phyloP scores from a whole-genome alignment of 345 rosid genomes.

The Brassica juncea region DNA sequence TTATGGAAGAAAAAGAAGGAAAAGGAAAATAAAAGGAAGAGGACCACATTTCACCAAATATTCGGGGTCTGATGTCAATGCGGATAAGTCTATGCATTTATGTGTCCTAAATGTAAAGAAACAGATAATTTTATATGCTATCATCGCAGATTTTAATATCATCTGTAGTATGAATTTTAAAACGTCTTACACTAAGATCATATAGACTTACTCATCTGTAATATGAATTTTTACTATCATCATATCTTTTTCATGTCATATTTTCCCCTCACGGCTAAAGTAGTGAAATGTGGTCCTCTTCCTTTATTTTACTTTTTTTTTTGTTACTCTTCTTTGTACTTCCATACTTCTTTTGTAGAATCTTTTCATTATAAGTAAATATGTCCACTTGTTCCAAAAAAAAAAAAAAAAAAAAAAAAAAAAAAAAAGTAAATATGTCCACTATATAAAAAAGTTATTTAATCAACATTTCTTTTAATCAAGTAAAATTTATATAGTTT shows the following conservation, averaged over 20 bases:
- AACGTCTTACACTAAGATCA: neutral
- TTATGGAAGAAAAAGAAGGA: conserved; percentile 4
- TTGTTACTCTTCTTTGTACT: neutral
- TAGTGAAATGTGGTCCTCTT: neutral
- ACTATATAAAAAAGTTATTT: neutral
- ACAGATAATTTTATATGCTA: neutral
- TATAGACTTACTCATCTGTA: neutral
- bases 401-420: too few species aligned
- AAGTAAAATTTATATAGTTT: neutral
- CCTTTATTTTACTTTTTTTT: neutral
- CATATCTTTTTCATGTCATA: neutral
- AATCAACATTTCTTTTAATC: neutral
- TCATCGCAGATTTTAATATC: neutral
- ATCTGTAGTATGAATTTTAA: neutral
- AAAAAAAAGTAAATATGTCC: neutral
- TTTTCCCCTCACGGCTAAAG: neutral
- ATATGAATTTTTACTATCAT: neutral
- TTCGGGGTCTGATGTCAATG: conserved; percentile 32
- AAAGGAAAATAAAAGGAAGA: conserved; percentile 1
- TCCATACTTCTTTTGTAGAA: neutral
- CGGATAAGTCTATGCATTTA: conserved; percentile 31
- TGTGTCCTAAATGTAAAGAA: conserved; percentile 20
- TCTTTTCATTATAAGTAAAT: neutral
- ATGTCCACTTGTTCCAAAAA: too few species aligned
- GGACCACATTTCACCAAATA: conserved; percentile 37